Evolutionary conservation across 2,329 filamentous ascomycete genomes (phyloP).

Genomic region (Sporothrix curviconia): DNA sequence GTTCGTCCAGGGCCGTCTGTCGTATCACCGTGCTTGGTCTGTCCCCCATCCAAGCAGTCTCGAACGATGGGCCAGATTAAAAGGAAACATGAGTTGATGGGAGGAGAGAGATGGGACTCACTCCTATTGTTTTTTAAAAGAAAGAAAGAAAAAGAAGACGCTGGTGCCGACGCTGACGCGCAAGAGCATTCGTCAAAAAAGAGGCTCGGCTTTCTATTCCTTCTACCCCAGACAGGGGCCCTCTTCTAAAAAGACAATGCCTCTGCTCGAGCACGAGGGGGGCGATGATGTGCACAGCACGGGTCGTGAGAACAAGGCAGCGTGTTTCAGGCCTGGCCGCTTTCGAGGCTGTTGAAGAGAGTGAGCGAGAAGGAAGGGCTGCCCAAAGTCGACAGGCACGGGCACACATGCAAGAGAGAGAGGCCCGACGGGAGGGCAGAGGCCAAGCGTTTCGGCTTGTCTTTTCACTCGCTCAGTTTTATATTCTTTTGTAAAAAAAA

Average conservation of each 20-base stretch:
- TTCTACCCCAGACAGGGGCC: background rate
- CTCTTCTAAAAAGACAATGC: too few species aligned
- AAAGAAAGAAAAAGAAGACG: too few species aligned
- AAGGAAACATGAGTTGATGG: background rate
- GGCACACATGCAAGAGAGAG: constrained; percentile 7
- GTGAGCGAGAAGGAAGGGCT: background rate
- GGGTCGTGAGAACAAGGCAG: constrained; percentile 3
- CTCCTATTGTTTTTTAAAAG: too few species aligned
- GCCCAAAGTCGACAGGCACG: background rate
- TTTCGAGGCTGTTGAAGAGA: too few species aligned
- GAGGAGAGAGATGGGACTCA: too few species aligned
- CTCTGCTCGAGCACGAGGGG: background rate
- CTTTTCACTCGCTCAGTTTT: background rate
- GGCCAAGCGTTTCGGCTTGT: background rate
- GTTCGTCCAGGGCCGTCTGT: too few species aligned
- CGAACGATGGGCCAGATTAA: background rate
- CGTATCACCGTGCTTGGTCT: background rate
- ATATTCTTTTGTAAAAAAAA: background rate
- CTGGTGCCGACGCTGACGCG: too few species aligned
- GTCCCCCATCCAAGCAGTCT: background rate
- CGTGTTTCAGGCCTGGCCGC: constrained; percentile 11
- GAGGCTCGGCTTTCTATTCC: background rate
- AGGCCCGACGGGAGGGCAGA: constrained; percentile 3
- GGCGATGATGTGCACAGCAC: constrained; percentile 4
- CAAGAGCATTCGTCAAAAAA: background rate